Evolutionary conservation across 1,284 basidiomycete genomes (phyloP).

Genomic region (Pseudozyma thailandica): DNA sequence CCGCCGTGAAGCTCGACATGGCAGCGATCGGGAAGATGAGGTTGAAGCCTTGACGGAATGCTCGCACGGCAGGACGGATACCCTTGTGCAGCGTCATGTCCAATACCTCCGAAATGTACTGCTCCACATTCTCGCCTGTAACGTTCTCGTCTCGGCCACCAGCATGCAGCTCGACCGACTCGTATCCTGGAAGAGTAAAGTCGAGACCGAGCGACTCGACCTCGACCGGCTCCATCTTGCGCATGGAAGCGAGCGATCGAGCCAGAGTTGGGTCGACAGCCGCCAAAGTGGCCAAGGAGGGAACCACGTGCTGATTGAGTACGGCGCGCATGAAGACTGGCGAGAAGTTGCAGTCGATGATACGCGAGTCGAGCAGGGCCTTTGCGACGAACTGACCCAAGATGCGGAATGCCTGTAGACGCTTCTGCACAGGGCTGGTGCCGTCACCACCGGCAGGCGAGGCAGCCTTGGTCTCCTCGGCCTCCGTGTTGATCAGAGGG

Average conservation of each 20-base stretch:
- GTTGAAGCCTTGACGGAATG: slow-evolving; percentile 69
- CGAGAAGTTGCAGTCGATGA: slow-evolving; percentile 95
- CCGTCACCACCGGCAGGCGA: slow-evolving; percentile 2
- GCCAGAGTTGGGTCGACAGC: slow-evolving; percentile 85
- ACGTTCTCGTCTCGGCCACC: slow-evolving; percentile 83
- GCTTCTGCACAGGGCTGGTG: slow-evolving; percentile 23
- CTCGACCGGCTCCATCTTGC: slow-evolving; percentile 72
- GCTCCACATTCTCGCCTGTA: slow-evolving; percentile 83
- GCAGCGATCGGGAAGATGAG: slow-evolving; percentile 92
- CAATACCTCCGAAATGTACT: slow-evolving; percentile 78
- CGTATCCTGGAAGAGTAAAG: slow-evolving; percentile 93
- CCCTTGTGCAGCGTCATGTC: slow-evolving; percentile 67
- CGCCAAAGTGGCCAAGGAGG: slow-evolving; percentile 78
- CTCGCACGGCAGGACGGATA: slow-evolving; percentile 56
- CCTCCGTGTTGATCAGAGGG: slow-evolving; percentile 70
- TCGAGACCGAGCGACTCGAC: slow-evolving; percentile 89
- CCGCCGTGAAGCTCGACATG: slow-evolving; percentile 88
- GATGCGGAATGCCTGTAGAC: slow-evolving; percentile 82
- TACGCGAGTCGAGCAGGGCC: slow-evolving; percentile 94
- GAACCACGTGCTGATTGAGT: slow-evolving; percentile 83
- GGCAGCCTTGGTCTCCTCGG: slow-evolving; percentile 2
- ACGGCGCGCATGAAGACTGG: slow-evolving; percentile 89
- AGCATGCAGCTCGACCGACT: slow-evolving; percentile 85
- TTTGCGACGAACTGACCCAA: slow-evolving; percentile 98
- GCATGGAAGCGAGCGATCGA: slow-evolving; percentile 83